Base-by-base conservation (phyloP, 306 rosid species). In the Delonix regia region DNA sequence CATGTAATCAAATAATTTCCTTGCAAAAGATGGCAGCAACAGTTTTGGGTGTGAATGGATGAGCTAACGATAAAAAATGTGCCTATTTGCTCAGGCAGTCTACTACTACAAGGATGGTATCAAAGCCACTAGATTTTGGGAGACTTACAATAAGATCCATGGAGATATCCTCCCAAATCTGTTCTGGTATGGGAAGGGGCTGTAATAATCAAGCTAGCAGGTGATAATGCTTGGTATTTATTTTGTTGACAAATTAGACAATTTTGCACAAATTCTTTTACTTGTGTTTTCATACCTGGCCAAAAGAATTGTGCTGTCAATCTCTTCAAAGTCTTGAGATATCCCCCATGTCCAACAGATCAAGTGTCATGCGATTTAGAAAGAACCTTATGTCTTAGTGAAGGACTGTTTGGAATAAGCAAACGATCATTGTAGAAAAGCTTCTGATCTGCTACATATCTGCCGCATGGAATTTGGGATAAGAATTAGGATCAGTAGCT, bases 11-110 rank as follows among this genome's bases (percentile, higher is more conserved):
- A 0, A 44, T n/a, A 0, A 78, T 18, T 0, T 77, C 63, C 0
- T 3, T 0, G 0, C 2, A 0, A 0, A 78, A 69, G 0, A 3
- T 0, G 0, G 0, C 0, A 9, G 4, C 38, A 2, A 59, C 39
- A 0, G 2, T 1, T 0, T 3, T 0, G 0, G 11, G 47, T 0
- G 0, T 9, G 2, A 14, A 52, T 0, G 13, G 75, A 4, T 10
- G 9, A 0, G 12, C 7, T 0, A 75, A 0, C 0, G 34, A 49
- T 0, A 62, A 0, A 4, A 76, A 76, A 2, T 65, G 56, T 4
- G 21, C 38, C 30, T 9, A 59, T 1, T 70, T 79, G 0, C 63
- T 41, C 0, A 79, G 4, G 0, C 65, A 0, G 9, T 59, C 72
- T 5, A 70, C 60, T 0, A 79, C 24, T 0, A 79, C 65, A 0